Conservation (phyloP, 495 filamentous ascomycete species). For the Delitschia confertaspora region DNA sequence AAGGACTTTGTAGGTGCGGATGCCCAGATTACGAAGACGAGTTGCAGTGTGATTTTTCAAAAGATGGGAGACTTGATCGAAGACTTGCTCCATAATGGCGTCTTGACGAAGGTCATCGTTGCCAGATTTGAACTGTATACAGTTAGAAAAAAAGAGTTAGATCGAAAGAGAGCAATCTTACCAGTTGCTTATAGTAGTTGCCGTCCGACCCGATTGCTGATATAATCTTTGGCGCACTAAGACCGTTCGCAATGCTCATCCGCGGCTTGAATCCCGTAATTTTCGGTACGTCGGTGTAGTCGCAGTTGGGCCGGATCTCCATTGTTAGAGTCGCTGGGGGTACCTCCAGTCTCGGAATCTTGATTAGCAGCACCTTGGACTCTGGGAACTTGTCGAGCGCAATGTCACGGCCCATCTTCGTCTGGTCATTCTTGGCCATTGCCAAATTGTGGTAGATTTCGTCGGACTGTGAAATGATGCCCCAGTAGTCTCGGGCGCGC, state of each 20-base stretch:
- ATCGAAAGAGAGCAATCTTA: conserved; percentile 35
- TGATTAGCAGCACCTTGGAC: conserved; percentile 49
- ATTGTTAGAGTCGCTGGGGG: conserved; percentile 89
- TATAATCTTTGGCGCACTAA: conserved; percentile 87
- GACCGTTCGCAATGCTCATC: conserved; percentile 78
- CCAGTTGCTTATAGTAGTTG: conserved; percentile 71
- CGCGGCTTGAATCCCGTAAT: conserved; percentile 58
- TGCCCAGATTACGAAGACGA: conserved; percentile 74
- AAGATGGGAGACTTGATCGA: conserved; percentile 85
- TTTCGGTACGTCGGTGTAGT: conserved; percentile 68
- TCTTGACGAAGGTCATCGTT: conserved; percentile 97
- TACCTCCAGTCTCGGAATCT: conserved; percentile 51
- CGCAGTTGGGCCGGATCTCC: conserved; percentile 56
- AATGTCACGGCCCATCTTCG: conserved; percentile 60
- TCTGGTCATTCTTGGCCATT: conserved; percentile 48
- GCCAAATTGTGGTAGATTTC: conserved; percentile 66
- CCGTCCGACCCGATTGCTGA: conserved; percentile 70
- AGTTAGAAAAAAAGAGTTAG: conserved; percentile 2
- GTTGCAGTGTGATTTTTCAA: conserved; percentile 77
- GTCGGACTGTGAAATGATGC: conserved; percentile 61
- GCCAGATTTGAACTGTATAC: conserved; percentile 69
- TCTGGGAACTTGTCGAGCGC: conserved; percentile 49
- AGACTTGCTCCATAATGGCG: conserved; percentile 99
- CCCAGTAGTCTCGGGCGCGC: conserved; percentile 46
- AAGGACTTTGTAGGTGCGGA: conserved; percentile 92